Evolutionary conservation across 345 rosid species (phyloP).

Genomic region (Turnera subulata): DNA sequence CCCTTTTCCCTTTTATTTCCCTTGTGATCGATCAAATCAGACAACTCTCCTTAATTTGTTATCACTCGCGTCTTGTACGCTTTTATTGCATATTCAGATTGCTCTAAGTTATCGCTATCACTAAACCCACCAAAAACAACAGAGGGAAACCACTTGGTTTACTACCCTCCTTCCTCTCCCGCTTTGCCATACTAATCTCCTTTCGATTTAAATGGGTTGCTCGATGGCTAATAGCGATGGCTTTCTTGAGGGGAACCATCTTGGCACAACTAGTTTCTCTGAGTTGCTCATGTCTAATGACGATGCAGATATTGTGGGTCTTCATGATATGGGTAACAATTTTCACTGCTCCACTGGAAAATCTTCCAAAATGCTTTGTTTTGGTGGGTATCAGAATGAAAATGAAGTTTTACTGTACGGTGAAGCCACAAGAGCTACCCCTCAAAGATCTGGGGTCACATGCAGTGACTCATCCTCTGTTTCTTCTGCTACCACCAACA

Average conservation of each 20-base stretch:
- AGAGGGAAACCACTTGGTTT: background rate
- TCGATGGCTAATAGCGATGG: constrained; percentile 45
- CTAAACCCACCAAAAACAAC: no score
- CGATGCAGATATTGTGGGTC: constrained; percentile 27
- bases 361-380: constrained; percentile 72
- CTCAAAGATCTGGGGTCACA: constrained; percentile 36
- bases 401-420: constrained; percentile 19
- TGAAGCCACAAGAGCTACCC: constrained; percentile 17
- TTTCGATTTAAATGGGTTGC: background rate
- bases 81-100: no score
- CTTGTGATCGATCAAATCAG: no score
- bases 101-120: background rate
- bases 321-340: constrained; percentile 16
- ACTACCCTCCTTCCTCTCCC: background rate
- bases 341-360: constrained; percentile 23
- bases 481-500: constrained; percentile 29
- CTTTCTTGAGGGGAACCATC: constrained; percentile 29
- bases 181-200: background rate
- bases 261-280: constrained; percentile 44
- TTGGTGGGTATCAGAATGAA: constrained; percentile 42
- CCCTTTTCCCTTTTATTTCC: no score
- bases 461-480: constrained; percentile 42
- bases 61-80: no score
- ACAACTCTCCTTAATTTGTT: no score
- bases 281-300: constrained; percentile 47